These are phyloP conservation scores for Marvania coccoides DNA, from an alignment of 139 green algal genomes.

Conservation along the genomic window DNA sequence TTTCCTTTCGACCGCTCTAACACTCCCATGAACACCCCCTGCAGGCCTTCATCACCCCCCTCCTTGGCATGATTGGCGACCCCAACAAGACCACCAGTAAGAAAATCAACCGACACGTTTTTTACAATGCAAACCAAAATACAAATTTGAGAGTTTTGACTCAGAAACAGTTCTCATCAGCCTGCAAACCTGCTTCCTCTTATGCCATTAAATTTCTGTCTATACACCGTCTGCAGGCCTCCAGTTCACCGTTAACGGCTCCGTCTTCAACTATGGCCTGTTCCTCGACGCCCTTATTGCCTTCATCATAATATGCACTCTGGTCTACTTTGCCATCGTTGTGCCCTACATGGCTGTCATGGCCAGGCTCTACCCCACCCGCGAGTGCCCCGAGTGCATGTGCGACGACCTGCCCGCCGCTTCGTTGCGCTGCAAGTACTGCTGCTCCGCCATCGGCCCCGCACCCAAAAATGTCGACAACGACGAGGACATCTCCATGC, in stretches of 20 bases:
- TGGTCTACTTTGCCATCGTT: slow-evolving; percentile 3
- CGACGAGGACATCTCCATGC: no score
- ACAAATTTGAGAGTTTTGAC: no score
- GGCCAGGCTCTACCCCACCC: neutral
- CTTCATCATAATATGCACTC: slow-evolving; percentile 6
- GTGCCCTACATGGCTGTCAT: neutral
- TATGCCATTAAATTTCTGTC: neutral
- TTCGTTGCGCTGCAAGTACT: neutral
- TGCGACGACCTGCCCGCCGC: neutral
- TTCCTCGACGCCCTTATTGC: slow-evolving; percentile 10
- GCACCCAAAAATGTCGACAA: no score
- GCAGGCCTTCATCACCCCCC: slow-evolving; percentile 1
- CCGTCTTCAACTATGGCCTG: slow-evolving; percentile 1
- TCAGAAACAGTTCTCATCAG: neutral
- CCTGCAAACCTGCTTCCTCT: neutral
- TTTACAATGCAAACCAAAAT: no score
- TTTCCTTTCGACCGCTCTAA: no score
- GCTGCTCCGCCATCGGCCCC: no score
- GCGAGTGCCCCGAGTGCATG: neutral
- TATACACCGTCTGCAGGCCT: neutral
- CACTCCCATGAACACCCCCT: no score
- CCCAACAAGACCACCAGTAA: no score
- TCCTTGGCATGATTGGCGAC: no score
- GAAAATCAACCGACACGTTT: no score
- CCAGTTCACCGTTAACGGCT: neutral